Evolutionary conservation across 805 yeast genomes (phyloP), one percentile per base, ranked within the genome.

Genomic region (Hanseniaspora pseudoguilliermondii): DNA sequence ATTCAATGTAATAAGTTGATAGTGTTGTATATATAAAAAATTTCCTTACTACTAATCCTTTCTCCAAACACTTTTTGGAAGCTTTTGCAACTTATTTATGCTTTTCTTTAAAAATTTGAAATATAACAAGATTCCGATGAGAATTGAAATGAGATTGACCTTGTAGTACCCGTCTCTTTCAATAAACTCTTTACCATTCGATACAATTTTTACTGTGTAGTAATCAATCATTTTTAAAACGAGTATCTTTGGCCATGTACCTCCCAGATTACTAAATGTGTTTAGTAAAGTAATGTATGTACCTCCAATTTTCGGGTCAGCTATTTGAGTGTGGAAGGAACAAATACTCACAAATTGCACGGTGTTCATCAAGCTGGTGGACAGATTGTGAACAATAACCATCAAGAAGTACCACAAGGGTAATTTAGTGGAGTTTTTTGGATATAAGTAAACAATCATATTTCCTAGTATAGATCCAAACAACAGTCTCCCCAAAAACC

Each of bases 201-300:
- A 21, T 15, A 47, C 29, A 34, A 73, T 66, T 1, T 89, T 80
- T 4, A 69, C 63, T 0, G 97, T 86, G 61, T 89, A 78, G 61
- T 74, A 77, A 69, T 91, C 97, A 55, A 93, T 91, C 69, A 89
- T 74, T 58, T 75, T 79, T 61, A 89, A 76, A 1, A 91, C 82
- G 35, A 93, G 72, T n/a, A 87, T 72, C 55, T 88, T 76, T 1
- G 98, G 98, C 98, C 98, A 93, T 46, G 95, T 93, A 11, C 98
- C 98, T 25, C 98, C 98, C 57, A 91, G 75, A 66, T 93, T 93
- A 43, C 95, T 81, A 49, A 93, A 73, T 0, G 98, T 93, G 69
- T 93, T 93, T 57, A 93, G 73, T 0, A 95, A 83, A 0, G 98
- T 93, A 97, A 93, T 91, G 68, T 93, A 93, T 0, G 98, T 93